Evolutionary conservation across 768 basidiomycete species (phyloP), one percentile per base, ranked within the genome.

Genomic region (Trametopsis cervina): DNA sequence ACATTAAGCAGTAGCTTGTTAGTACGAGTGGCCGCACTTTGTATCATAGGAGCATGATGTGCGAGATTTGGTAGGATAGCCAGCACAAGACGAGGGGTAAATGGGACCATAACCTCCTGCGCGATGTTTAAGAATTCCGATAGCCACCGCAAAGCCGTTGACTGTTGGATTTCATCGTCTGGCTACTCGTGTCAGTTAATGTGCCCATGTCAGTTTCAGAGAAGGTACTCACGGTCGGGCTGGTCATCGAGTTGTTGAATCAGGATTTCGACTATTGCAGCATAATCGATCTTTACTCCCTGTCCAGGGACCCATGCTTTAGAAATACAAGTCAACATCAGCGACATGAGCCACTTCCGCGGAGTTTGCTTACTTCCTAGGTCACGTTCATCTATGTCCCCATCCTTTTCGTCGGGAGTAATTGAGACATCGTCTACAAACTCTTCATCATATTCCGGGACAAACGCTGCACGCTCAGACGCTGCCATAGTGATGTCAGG

Each of bases 111-210:
- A 46, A 94, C 90, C 61, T 93, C 89, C 46, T 87, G 83, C 1
- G 83, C 85, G 57, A 97, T 91, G 41, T 71, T 75, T 25, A 98
- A 70, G 66, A 98, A 92, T 54, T 93, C 90, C 4, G 89, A 80
- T 20, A 99, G 71, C 96, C 96, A 99, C 51, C 79, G 74, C 13
- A 99, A 75, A n/a, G 93, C 89, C 0, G 89, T 94, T 0, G 89
- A 89, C 57, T 96, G 91, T 54, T 96, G 93, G 23, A 95, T 89
- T 60, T 95, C 93, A 52, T 91, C 89, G 58, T 97, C 96, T 92
- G 55, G 44, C 49, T 39, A 27, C 15, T 21, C 4, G 35, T 12
- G 44, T 43, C 5, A 42, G 24, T 17, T 17, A 37, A 17, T 12
- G 15, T 4, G 29, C 12, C 4, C 22, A 9, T 39, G 13, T 6